Evolutionary conservation across 345 rosid species (phyloP).

Genomic region (Moricandia moricandioides): DNA sequence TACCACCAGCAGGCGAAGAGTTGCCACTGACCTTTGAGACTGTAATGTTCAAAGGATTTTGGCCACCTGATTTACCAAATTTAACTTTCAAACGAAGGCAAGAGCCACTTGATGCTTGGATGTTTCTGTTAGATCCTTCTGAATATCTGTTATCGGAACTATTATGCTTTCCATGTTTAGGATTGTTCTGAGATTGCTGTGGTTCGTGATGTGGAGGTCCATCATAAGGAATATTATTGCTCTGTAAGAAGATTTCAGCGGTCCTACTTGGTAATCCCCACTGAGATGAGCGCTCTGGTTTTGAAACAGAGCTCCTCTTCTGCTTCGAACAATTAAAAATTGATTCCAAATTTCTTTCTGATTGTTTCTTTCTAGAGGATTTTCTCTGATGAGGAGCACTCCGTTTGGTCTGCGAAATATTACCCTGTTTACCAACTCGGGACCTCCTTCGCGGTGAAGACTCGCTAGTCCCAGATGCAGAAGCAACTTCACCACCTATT

Average conservation of each 20-base stretch:
- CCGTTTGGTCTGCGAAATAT: conserved; percentile 42
- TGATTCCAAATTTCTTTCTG: conserved; percentile 38
- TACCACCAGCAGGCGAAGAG: conserved; percentile 36
- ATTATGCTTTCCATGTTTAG: conserved; percentile 39
- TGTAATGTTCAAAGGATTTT: conserved; percentile 36
- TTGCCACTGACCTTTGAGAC: conserved; percentile 44
- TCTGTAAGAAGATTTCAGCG: conserved; percentile 42
- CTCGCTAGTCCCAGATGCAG: conserved; percentile 42
- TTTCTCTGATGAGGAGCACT: conserved; percentile 43
- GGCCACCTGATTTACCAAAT: conserved; percentile 59
- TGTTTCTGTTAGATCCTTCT: conserved; percentile 39
- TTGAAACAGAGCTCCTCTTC: conserved; percentile 69
- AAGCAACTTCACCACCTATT: conserved; percentile 37
- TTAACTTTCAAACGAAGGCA: conserved; percentile 79
- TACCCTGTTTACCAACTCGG: conserved; percentile 43
- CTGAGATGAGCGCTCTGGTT: conserved; percentile 60
- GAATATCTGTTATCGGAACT: conserved; percentile 34
- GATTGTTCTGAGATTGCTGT: conserved; percentile 38
- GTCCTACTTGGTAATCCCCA: conserved; percentile 68
- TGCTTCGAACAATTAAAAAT: conserved; percentile 47
- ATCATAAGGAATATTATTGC: conserved; percentile 40
- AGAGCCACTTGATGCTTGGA: conserved; percentile 39
- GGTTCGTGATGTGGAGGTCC: conserved; percentile 40
- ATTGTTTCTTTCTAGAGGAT: conserved; percentile 37
- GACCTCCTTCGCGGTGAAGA: conserved; percentile 49